Conservation (phyloP, 176 grass and related monocot genomes). For the Poa pratensis region DNA sequence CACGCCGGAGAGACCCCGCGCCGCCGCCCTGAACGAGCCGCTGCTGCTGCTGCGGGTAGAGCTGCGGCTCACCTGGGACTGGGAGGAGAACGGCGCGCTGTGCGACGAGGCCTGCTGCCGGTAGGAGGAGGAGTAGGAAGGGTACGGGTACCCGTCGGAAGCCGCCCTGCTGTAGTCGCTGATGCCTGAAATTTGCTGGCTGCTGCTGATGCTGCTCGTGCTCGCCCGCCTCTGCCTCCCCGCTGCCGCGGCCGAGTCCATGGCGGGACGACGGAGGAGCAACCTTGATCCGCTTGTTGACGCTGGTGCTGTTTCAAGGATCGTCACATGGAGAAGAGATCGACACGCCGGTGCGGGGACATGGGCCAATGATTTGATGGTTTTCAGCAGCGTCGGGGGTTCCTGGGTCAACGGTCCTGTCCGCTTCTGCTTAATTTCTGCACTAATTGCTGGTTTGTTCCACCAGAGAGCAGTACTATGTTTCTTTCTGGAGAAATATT, state of each 20-base stretch:
- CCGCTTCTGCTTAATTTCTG: not conserved
- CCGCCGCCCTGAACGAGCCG: conserved; percentile 37
- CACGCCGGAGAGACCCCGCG: conserved; percentile 36
- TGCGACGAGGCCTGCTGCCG: conserved; percentile 39
- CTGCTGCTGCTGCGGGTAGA: conserved; percentile 24
- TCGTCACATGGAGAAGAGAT: not conserved
- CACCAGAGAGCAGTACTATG: too few relatives aligned
- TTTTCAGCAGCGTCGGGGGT: not conserved
- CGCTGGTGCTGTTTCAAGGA: not conserved
- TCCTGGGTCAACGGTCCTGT: conserved; percentile 34
- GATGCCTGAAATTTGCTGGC: conserved; percentile 20
- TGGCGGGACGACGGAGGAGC: not conserved
- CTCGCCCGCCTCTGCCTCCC: conserved; percentile 49
- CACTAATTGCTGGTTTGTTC: not conserved
- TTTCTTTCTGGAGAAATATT: not conserved
- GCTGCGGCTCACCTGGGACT: conserved; percentile 38
- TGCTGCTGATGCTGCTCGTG: not conserved
- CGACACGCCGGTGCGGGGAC: not conserved
- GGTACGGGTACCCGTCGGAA: conserved; percentile 3
- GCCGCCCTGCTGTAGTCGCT: not conserved
- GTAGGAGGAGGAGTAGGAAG: conserved; percentile 2
- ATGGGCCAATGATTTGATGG: not conserved
- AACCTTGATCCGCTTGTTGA: not conserved
- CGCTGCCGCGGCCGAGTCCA: conserved; percentile 13
- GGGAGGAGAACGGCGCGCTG: conserved; percentile 34